phyloP scores from a whole-genome alignment of 495 filamentous ascomycete species.

The Penicillium mononematosum region DNA sequence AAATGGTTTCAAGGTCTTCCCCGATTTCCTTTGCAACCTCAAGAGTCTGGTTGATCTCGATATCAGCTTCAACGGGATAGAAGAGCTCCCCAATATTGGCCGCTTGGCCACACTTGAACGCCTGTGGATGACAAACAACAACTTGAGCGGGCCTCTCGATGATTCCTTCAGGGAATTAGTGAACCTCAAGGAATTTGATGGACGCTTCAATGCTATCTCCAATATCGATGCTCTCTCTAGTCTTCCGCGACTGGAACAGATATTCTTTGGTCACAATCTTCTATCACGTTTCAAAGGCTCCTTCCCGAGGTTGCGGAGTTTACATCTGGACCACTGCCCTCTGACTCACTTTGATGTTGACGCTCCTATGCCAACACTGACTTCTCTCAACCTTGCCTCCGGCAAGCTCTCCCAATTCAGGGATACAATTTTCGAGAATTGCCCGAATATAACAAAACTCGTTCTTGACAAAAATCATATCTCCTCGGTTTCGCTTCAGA shows the following conservation, averaged over 20 bases:
- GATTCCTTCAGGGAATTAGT: slow-evolving; percentile 64
- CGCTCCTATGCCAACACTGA: slow-evolving; percentile 73
- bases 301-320: slow-evolving; percentile 77
- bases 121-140: slow-evolving; percentile 94
- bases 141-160: slow-evolving; percentile 69
- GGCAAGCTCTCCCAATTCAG: slow-evolving; percentile 82
- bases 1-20: slow-evolving; percentile 83
- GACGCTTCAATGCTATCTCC: slow-evolving; percentile 84
- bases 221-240: slow-evolving; percentile 81
- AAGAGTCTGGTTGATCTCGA: slow-evolving; percentile 88
- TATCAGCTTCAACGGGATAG: slow-evolving; percentile 93
- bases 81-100: slow-evolving; percentile 73
- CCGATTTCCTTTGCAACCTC: slow-evolving; percentile 76
- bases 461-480: slow-evolving; percentile 95
- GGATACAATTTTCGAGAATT: slow-evolving; percentile 81
- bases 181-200: slow-evolving; percentile 87
- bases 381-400: slow-evolving; percentile 79
- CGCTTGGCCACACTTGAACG: slow-evolving; percentile 75
- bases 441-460: slow-evolving; percentile 81
- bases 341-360: slow-evolving; percentile 88
- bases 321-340: slow-evolving; percentile 88
- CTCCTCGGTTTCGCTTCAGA: slow-evolving; percentile 76
- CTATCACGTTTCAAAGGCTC: slow-evolving; percentile 83
- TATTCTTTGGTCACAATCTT: slow-evolving; percentile 86
- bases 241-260: slow-evolving; percentile 80